phyloP scores from a whole-genome alignment of 352 stramenopile species.

The Phytophthora multivora region DNA sequence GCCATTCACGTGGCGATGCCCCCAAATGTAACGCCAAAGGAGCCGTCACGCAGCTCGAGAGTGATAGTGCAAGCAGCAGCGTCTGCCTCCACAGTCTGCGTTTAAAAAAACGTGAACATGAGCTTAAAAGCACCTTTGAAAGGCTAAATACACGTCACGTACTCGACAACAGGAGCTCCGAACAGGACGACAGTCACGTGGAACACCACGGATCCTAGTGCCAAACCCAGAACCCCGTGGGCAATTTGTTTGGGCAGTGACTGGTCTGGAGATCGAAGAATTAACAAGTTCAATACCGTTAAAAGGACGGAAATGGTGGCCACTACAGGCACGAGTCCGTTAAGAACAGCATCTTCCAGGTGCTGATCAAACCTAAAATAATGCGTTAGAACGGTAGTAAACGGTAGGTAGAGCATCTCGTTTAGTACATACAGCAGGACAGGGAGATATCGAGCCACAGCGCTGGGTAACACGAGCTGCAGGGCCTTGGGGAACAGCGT shows the following conservation, averaged over 20 bases:
- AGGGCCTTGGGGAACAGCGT: conserved; percentile 22
- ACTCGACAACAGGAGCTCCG: conserved; percentile 72
- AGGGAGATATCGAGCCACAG: conserved; percentile 27
- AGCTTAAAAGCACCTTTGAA: background rate
- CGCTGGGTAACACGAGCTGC: conserved; percentile 29
- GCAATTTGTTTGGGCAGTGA: conserved; percentile 4
- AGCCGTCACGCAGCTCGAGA: conserved; percentile 54
- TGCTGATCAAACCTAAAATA: conserved; percentile 30
- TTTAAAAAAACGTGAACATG: background rate
- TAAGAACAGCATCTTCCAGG: conserved; percentile 58
- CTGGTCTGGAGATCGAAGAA: conserved; percentile 33
- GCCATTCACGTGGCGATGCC: conserved; percentile 39
- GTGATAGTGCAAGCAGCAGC: conserved; percentile 58
- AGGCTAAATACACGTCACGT: conserved; percentile 1
- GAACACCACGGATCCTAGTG: conserved; percentile 47
- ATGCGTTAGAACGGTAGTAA: background rate
- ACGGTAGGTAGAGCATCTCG: background rate
- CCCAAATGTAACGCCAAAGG: conserved; percentile 53
- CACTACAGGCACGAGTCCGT: conserved; percentile 47
- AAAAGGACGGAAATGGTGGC: conserved; percentile 30
- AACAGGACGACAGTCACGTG: conserved; percentile 76
- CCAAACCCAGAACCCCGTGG: conserved; percentile 36
- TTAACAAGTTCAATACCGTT: conserved; percentile 33
- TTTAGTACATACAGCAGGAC: conserved; percentile 15
- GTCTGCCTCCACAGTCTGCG: conserved; percentile 70